Conservation (phyloP, 225 moss, liverwort and hornwort species). For the Rhytidiadelphus loreus region DNA sequence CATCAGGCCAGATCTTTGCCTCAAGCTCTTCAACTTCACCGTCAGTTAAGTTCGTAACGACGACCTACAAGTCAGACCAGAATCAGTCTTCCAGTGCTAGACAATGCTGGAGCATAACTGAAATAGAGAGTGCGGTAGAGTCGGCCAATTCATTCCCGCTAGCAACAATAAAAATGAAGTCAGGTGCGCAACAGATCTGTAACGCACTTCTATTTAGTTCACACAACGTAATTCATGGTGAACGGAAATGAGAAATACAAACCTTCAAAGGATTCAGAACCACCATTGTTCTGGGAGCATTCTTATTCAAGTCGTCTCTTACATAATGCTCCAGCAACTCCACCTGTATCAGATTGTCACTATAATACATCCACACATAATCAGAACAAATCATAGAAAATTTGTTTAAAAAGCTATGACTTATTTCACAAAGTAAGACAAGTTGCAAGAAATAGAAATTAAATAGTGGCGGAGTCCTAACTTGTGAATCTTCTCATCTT, state of each 20-base stretch:
- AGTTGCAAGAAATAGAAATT: neutral
- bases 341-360: slow-evolving; percentile 87
- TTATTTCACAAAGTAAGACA: neutral
- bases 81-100: neutral
- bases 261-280: slow-evolving; percentile 90
- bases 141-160: neutral
- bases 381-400: neutral
- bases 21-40: slow-evolving; percentile 72
- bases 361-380: slow-evolving; percentile 10
- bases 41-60: slow-evolving; percentile 66
- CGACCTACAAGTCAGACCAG: slow-evolving; percentile 40
- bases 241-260: neutral
- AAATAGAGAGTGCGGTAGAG: neutral
- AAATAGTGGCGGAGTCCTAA: neutral
- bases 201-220: neutral
- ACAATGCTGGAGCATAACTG: neutral
- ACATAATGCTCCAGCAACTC: slow-evolving; percentile 96
- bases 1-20: slow-evolving; percentile 89
- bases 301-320: slow-evolving; percentile 77
- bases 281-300: slow-evolving; percentile 76
- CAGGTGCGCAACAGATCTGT: neutral
- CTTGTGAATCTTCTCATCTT: neutral
- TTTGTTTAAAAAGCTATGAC: neutral
- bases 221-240: neutral
- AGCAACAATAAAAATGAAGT: neutral